Base-by-base conservation (phyloP, 805 yeast genomes). In the Brettanomyces naardenensis region DNA sequence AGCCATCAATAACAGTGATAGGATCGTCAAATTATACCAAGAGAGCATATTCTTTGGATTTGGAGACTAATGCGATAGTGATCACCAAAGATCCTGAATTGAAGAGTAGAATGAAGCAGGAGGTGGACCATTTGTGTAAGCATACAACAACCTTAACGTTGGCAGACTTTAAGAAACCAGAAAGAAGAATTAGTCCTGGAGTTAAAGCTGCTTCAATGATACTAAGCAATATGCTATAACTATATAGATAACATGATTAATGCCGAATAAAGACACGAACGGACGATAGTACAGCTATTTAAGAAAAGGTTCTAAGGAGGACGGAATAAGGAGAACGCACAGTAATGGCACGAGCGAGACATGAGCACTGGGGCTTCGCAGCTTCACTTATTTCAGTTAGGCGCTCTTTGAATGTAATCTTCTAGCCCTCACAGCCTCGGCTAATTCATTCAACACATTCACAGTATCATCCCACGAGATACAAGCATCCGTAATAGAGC, bases 401-500 rank as follows among this genome's bases (percentile, higher is more conserved):
- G n/a, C n/a, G n/a, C n/a, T n/a, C n/a, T n/a, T n/a, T n/a, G n/a
- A n/a, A n/a, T 14, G 30, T 29, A 21, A 15, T 70, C 97, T 80
- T 71, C 97, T 81, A 34, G 68, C 66, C 60, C 75, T 74, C 22
- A 90, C 92, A 42, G 95, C 95, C 25, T 73, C 72, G 19, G 97
- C 80, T 52, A 90, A 74, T 36, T 68, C 66, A 36, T 69, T 71
- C 50, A 90, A 69, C 39, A 87, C 90, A 19, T 60, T 64, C 35
- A 71, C 90, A 14, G 98, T 90, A 35, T 77, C 68, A 38, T 83
- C 92, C 87, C 95, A 86, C 43, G 86, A 74, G 43, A 90, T 88
- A 71, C 98, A 90, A 23, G 96, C 95, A 62, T 90, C 98, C n/a
- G 98, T 90, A 52, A 90, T 88, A 22, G 95, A 84, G 45, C 88